A percentile compares a stretch with the other conserved stretches of the same genome.
Evolutionary conservation across 2,329 filamentous ascomycete genomes (phyloP).

Genomic region (Xylariaceae sp.): DNA sequence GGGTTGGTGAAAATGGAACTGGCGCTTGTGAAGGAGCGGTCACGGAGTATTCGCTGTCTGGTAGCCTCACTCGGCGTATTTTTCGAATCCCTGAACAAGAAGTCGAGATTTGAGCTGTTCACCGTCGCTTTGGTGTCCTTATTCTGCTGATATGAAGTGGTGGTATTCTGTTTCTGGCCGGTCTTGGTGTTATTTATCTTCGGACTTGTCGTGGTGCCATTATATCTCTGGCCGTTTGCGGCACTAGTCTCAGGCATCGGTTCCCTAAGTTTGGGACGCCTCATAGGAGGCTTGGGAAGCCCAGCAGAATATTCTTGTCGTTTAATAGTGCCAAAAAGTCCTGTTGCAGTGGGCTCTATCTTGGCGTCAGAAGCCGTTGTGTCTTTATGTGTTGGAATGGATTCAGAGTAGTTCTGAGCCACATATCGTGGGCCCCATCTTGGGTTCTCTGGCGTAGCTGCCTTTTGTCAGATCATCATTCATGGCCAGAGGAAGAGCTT

Average conservation of each 20-base stretch:
- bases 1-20: constrained; percentile 42
- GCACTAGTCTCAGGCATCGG: too few relatives aligned
- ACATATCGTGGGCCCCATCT: constrained; percentile 34
- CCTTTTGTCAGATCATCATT: constrained; percentile 5
- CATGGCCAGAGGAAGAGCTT: background rate
- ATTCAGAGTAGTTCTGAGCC: background rate
- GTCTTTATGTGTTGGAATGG: too few relatives aligned
- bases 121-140: background rate
- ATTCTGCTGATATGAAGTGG: background rate
- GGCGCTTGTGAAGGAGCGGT: constrained; percentile 40
- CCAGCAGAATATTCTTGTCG: too few relatives aligned
- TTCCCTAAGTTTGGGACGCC: too few relatives aligned
- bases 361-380: too few relatives aligned
- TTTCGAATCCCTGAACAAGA: constrained; percentile 25
- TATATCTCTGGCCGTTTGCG: background rate
- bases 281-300: too few relatives aligned
- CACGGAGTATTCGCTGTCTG: constrained; percentile 33
- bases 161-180: background rate
- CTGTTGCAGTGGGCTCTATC: too few relatives aligned
- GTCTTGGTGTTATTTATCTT: background rate
- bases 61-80: constrained; percentile 20
- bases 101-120: background rate
- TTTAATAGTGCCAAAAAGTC: too few relatives aligned
- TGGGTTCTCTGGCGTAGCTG: background rate
- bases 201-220: background rate